These are phyloP conservation scores for Tylopilus sp. DNA, from an alignment of 768 basidiomycete genomes.

Conservation along the genomic window DNA sequence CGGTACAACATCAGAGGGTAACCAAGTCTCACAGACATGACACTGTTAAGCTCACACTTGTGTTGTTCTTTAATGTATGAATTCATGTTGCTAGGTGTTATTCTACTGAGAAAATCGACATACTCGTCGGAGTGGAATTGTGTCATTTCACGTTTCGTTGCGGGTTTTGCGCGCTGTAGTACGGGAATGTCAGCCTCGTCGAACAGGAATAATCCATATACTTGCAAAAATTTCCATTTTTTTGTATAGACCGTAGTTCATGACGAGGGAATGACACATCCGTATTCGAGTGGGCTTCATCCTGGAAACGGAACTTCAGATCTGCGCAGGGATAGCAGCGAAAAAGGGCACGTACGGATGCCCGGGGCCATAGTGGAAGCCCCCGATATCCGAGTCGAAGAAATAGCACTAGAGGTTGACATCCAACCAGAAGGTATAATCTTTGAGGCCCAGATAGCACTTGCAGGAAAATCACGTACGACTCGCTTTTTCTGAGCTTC, in stretches of 20 bases:
- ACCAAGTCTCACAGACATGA: background rate
- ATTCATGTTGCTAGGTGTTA: slow-evolving; percentile 94
- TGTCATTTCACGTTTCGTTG: slow-evolving; percentile 99
- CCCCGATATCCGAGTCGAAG: slow-evolving; percentile 98
- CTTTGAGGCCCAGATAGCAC: slow-evolving; percentile 5
- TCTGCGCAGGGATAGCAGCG: background rate
- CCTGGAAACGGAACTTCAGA: slow-evolving; percentile 35
- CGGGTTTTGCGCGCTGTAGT: slow-evolving; percentile 91
- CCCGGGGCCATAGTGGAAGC: slow-evolving; percentile 98
- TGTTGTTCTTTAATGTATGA: slow-evolving; percentile 91
- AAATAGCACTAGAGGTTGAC: slow-evolving; percentile 80
- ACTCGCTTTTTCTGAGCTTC: slow-evolving; percentile 83
- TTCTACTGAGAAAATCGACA: slow-evolving; percentile 91
- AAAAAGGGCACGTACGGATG: slow-evolving; percentile 65
- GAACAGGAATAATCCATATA: slow-evolving; percentile 11
- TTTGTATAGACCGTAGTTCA: slow-evolving; percentile 99
- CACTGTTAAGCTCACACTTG: slow-evolving; percentile 61
- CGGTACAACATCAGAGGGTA: background rate
- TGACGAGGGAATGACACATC: slow-evolving; percentile 99
- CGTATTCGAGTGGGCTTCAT: slow-evolving; percentile 99
- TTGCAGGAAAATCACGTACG: slow-evolving; percentile 45
- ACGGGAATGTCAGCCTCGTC: background rate
- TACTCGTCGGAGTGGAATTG: slow-evolving; percentile 99
- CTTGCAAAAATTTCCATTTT: slow-evolving; percentile 99
- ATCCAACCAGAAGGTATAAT: slow-evolving; percentile 1